Percentiles rank a stretch among this genome's conserved stretches.
phyloP scores from a whole-genome alignment of 441 rosid genomes.

The Isatis lusitanica region DNA sequence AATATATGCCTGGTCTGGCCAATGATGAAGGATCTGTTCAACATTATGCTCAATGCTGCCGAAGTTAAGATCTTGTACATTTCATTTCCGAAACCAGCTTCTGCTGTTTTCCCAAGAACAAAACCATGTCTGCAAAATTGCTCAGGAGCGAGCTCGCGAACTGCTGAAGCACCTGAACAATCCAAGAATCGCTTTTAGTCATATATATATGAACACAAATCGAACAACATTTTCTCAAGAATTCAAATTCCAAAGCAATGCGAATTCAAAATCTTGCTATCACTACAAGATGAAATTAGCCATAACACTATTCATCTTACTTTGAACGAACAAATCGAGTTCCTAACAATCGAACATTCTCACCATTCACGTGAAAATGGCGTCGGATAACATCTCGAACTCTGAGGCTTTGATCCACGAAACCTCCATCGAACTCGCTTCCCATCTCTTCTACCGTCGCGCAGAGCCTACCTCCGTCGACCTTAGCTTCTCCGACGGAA shows the following conservation, averaged over 20 bases:
- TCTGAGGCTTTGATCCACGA: conserved; percentile 57
- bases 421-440: conserved; percentile 48
- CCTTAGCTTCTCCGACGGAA: conserved; percentile 2
- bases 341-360: neutral
- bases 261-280: neutral
- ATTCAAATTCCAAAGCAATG: neutral
- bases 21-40: conserved; percentile 92
- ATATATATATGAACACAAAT: neutral
- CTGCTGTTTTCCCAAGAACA: conserved; percentile 88
- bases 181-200: conserved; percentile 10
- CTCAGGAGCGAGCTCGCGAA: conserved; percentile 73
- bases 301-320: neutral
- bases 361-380: conserved; percentile 68
- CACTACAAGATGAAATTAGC: neutral
- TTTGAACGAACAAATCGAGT: neutral
- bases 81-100: conserved; percentile 97
- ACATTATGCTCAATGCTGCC: conserved; percentile 80
- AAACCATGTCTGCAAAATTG: conserved; percentile 77
- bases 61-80: conserved; percentile 93
- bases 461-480: conserved; percentile 45
- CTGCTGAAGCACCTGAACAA: conserved; percentile 59
- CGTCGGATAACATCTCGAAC: conserved; percentile 58
- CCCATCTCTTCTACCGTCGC: conserved; percentile 97
- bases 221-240: neutral
- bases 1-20: conserved; percentile 99